Evolutionary conservation across 441 rosid genomes (phyloP).

Genomic region (Gossypium aridum): DNA sequence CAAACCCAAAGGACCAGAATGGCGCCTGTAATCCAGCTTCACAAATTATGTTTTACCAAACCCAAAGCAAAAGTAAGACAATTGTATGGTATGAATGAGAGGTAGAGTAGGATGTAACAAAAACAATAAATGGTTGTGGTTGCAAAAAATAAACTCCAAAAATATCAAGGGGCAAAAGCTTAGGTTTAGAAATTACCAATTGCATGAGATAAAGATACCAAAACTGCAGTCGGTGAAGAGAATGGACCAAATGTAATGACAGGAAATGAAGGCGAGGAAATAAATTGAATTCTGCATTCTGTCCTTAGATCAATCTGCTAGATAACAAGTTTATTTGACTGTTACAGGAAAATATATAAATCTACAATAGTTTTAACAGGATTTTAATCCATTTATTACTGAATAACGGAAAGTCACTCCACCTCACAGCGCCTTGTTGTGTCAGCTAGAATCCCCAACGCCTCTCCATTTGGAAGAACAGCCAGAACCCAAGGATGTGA

Average conservation of each 20-base stretch:
- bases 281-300: conserved; percentile 44
- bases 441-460: conserved; percentile 91
- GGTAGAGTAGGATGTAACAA: neutral
- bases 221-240: conserved; percentile 63
- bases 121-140: neutral
- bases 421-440: conserved; percentile 90
- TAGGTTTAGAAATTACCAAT: conserved; percentile 42
- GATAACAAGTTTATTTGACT: conserved; percentile 15
- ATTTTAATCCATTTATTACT: neutral
- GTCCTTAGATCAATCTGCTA: conserved; percentile 83
- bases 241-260: conserved; percentile 89
- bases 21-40: neutral
- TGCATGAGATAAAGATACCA: conserved; percentile 76
- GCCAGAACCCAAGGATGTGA: conserved; percentile 98
- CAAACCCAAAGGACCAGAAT: neutral
- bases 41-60: neutral
- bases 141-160: neutral
- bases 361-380: neutral
- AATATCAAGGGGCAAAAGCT: conserved; percentile 1
- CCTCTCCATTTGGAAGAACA: conserved; percentile 83
- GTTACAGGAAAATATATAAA: conserved; percentile 11
- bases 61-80: neutral
- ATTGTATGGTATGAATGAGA: neutral
- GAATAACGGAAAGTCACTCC: conserved; percentile 3
- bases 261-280: conserved; percentile 61